Base-by-base conservation (phyloP, 106 monocot species). In the Acorus gramineus region DNA sequence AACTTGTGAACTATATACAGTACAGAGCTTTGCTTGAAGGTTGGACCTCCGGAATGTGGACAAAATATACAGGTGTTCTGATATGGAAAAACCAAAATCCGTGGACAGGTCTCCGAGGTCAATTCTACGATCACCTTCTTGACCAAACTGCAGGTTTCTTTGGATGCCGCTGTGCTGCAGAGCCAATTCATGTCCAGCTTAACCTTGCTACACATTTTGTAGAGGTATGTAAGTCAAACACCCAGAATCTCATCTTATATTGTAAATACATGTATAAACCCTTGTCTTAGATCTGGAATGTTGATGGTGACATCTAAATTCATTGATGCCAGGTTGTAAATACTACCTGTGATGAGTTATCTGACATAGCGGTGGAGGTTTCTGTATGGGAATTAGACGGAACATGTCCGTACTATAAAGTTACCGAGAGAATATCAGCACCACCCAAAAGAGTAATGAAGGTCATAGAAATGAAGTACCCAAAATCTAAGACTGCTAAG, bases 1-100 rank as follows among this genome's bases (percentile, higher is more conserved):
- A 92, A 71, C 85, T 98, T 70, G 96, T 86, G 10, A 98, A 92
- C 55, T 98, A 88, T 63, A 62, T 92, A 10, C 96, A 98, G 71
- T 98, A 98, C 64, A 85, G 85, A 88, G 91, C 96, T 45, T 83
- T 98, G 47, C 57, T 98, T 6, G 96, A 98, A 72, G 96, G 85
- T 48, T 92, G 88, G 87, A 91, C 87, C n/a, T 85, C 83, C 70
- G 66, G 69, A 48, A 92, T 98, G 91, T 98, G 96, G 96, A 88
- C 77, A 11, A 98, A 98, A 53, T 85, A 79, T 51, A 98, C 96
- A 7, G 96, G 96, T 44, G 83, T 98, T 61, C 63, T 92, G 11
- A 98, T 98, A 63, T 98, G 96, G 96, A 98, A 98, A 79, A 92
- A 71, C 2, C 96, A 98, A 63, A 98, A 98, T 57, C 96, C 96